phyloP scores from a whole-genome alignment of 2,329 filamentous ascomycete species.

The Xylariomycetidae sp. region DNA sequence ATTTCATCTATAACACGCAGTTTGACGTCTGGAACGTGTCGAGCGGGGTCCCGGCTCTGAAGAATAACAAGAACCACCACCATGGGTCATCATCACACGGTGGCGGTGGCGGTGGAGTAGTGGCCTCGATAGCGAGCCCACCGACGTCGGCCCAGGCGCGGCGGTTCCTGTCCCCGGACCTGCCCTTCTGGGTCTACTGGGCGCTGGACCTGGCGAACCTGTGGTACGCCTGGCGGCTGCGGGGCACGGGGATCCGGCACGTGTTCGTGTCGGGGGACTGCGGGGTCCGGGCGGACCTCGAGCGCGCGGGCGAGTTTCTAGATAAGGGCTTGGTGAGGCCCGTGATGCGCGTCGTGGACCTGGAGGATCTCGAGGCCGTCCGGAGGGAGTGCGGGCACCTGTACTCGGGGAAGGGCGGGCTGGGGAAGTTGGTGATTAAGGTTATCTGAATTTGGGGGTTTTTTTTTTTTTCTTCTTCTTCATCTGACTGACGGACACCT shows the following conservation, averaged over 20 bases:
- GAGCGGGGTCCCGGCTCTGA: constrained; percentile 34
- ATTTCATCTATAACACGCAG: constrained; percentile 48
- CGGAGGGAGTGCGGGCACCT: constrained; percentile 36
- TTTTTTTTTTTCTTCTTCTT: not conserved
- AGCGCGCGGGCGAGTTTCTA: constrained; percentile 35
- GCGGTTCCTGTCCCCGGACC: constrained; percentile 26
- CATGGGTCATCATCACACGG: too few species aligned
- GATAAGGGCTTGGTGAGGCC: constrained; percentile 38
- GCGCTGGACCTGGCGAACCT: constrained; percentile 31
- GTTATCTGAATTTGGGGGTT: constrained; percentile 18
- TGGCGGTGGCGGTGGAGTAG: too few species aligned
- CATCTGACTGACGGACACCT: too few species aligned
- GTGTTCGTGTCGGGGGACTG: constrained; percentile 41
- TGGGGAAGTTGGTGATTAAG: constrained; percentile 39
- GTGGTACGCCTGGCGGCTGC: constrained; percentile 37
- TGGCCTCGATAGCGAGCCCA: constrained; percentile 36
- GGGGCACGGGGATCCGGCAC: constrained; percentile 40
- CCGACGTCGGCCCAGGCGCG: constrained; percentile 27
- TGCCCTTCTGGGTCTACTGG: constrained; percentile 35
- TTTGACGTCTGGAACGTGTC: constrained; percentile 32
- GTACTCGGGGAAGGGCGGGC: constrained; percentile 34
- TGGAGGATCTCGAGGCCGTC: constrained; percentile 40
- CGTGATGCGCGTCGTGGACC: constrained; percentile 35
- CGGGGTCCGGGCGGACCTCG: constrained; percentile 36
- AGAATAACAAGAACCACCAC: constrained; percentile 25